Evolutionary conservation across 139 green algal genomes (phyloP).

Genomic region (Volvox reticuliferus): DNA sequence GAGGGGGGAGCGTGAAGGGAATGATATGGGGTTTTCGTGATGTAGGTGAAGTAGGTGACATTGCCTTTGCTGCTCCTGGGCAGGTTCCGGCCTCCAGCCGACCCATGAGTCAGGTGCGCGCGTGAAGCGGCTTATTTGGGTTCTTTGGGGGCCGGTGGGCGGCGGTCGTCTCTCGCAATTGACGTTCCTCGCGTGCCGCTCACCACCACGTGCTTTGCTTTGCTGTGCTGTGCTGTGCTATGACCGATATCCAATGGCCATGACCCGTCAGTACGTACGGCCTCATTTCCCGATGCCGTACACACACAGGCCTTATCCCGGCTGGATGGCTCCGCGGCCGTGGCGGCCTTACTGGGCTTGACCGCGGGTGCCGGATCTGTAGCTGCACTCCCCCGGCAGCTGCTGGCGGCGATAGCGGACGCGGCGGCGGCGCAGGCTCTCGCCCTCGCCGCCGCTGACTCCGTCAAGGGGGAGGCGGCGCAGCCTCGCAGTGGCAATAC

Average conservation of each 20-base stretch:
- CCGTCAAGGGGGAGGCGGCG: too few relatives aligned
- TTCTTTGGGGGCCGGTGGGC: too few relatives aligned
- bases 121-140: too few relatives aligned
- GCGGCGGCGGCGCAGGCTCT: background rate
- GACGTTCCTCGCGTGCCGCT: too few relatives aligned
- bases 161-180: too few relatives aligned
- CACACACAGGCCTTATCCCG: background rate
- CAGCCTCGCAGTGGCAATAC: background rate
- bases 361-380: background rate
- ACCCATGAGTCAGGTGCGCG: too few relatives aligned
- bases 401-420: slow-evolving; percentile 19
- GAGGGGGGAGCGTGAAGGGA: background rate
- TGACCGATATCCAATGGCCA: background rate
- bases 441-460: too few relatives aligned
- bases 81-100: too few relatives aligned
- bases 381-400: slow-evolving; percentile 10
- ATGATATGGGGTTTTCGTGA: background rate
- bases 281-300: background rate
- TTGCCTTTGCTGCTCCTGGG: too few relatives aligned
- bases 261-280: background rate
- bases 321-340: slow-evolving; percentile 21
- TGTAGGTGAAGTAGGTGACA: background rate
- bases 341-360: slow-evolving; percentile 15
- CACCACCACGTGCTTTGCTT: too few relatives aligned
- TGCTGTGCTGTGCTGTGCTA: too few relatives aligned